phyloP scores from a whole-genome alignment of 2,329 filamentous ascomycete species.

The Beauveria scarabaeidicola region DNA sequence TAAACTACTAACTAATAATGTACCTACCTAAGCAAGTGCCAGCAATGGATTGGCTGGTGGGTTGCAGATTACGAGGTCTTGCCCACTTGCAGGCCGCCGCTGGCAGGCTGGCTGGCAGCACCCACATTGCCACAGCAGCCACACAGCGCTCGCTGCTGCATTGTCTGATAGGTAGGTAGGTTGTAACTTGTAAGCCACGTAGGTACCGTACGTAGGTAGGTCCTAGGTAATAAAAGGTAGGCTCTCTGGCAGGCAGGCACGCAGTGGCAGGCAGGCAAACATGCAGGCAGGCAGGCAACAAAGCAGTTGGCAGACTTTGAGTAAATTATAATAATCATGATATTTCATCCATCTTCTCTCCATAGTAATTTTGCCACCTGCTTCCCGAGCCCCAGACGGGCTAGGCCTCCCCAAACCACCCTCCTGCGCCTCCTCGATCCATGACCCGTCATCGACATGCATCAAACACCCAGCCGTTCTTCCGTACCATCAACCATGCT shows the following conservation, averaged over 20 bases:
- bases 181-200: no score
- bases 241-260: no score
- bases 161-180: no score
- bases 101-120: neutral
- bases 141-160: neutral
- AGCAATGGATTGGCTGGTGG: neutral
- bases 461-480: neutral
- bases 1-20: neutral
- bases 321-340: no score
- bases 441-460: neutral
- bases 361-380: no score
- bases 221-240: no score
- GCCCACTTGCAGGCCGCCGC: neutral
- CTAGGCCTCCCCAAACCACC: neutral
- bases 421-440: neutral
- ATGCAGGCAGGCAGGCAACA: no score
- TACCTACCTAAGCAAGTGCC: neutral
- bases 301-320: no score
- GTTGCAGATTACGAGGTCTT: neutral
- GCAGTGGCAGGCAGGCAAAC: no score
- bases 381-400: no score
- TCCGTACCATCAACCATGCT: neutral
- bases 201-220: no score
- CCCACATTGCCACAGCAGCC: neutral
- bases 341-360: no score